Base-by-base conservation (phyloP, 345 rosid genomes). In the Lenwebbia sp. region DNA sequence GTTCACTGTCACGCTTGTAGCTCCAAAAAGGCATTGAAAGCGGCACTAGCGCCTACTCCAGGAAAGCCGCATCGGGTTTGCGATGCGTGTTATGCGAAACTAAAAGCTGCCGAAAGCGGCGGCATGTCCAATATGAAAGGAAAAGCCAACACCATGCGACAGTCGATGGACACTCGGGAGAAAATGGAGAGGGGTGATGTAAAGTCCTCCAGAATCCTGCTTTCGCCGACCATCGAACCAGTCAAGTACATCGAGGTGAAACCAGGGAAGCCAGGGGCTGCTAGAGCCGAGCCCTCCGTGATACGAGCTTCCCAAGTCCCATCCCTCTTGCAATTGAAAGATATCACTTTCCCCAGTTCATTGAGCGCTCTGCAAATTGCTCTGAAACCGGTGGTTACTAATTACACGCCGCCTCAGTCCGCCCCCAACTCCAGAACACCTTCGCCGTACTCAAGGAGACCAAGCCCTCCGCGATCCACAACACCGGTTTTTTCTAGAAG, bases 1-100 rank as follows among this genome's bases (percentile, higher is more conserved):
- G 99, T 96, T 55, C 97, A 97, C 86, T 97, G 99, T 82, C 99
- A 97, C 91, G 94, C 93, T 83, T 97, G 99, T 90, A 97, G 99
- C 85, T 97, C 99, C 76, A 96, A 95, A 88, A 97, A 97, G 84
- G 99, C 98, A 87, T 65, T 95, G 90, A 97, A 89, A 88, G 98
- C 99, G 33, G 99, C 99, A 88, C 90, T 97, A 88, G 99, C 99
- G 83, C 99, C 99, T 74, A 97, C 99, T 82, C 99, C 99, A 7
- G 97, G 98, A 82, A 97, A 96, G 86, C 99, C 99, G 7, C 99
- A 96, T 88, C 95, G 99, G 22, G 99, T 97, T 23, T 97, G 99
- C 84, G 99, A 97, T 86, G 90, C 98, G 74, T 97, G 99, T 87
- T 96, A 91, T 86, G 85, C 93, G 19, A 97, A 97, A 87, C 95